Percentiles rank a stretch among this genome's conserved stretches.
These are phyloP conservation scores for Pyrrhoderma noxium DNA, from an alignment of 1,284 basidiomycete species.

Conservation along the genomic window DNA sequence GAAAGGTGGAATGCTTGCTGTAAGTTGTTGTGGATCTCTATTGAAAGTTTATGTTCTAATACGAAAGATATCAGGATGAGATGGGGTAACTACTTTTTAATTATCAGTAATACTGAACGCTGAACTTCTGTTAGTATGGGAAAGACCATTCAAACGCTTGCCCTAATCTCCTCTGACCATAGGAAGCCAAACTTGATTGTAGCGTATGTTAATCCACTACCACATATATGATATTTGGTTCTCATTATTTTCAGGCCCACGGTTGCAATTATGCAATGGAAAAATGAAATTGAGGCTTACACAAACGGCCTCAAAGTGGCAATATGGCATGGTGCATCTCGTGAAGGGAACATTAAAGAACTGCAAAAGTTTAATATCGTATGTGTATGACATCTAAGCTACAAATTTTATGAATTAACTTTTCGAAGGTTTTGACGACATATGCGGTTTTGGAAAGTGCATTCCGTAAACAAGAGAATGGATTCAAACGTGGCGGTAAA, in stretches of 20 bases:
- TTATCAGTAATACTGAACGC: background rate
- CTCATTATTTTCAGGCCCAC: constrained; percentile 54
- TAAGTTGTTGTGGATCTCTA: constrained; percentile 37
- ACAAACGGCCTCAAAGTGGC: constrained; percentile 76
- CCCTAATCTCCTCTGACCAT: constrained; percentile 76
- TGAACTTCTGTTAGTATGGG: constrained; percentile 70
- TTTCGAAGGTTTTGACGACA: constrained; percentile 58
- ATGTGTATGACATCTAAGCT: background rate
- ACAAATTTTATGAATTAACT: background rate
- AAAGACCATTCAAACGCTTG: constrained; percentile 97
- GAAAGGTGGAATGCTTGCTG: constrained; percentile 91
- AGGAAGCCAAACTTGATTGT: constrained; percentile 85
- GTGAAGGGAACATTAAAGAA: constrained; percentile 55
- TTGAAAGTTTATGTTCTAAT: constrained; percentile 9
- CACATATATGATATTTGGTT: background rate
- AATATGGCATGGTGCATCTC: constrained; percentile 85
- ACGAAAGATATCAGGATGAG: constrained; percentile 55
- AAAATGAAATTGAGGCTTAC: constrained; percentile 85
- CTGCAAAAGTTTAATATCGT: constrained; percentile 87
- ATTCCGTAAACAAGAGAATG: constrained; percentile 88
- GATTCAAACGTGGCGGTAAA: constrained; percentile 82
- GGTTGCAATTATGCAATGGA: constrained; percentile 98
- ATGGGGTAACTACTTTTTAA: constrained; percentile 60
- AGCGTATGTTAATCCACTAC: constrained; percentile 48
- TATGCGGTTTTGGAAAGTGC: constrained; percentile 88